Evolutionary conservation across 768 basidiomycete species (phyloP), one percentile per base, ranked within the genome.

Genomic region (Crepidotus variabilis): DNA sequence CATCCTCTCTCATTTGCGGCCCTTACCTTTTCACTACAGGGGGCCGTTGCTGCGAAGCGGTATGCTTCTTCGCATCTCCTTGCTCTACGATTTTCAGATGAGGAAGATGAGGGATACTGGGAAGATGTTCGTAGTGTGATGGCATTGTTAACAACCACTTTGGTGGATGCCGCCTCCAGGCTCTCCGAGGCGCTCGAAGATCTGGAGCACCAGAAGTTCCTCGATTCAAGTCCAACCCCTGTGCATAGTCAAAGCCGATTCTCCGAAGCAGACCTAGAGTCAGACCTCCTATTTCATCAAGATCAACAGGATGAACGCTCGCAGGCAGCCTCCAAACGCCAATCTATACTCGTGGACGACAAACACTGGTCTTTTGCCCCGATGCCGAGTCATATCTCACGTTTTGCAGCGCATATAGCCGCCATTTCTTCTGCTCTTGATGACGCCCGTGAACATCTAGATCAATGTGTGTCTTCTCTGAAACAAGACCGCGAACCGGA

Each of bases 61-160:
- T 92, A 89, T 63, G 81, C 90, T 0, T 90, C 87, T 55, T 80
- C 91, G 1, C 89, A 94, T 66, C 75, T 94, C 2, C 76, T 94
- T 2, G 91, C 91, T 3, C 68, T 94, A 50, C 79, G 92, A 1
- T 94, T 94, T 65, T 65, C 60, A 45, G 85, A 86, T 47, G 83
- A 82, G 49, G 88, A 86, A 33, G 88, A 90, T 59, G 85, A 86
- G 51, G 75, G 78, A 5, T 94, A 94, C 61, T 94, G 91, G 91
- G 91, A 92, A 61, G 86, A 92, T 62, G 90, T 90, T 24, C 79
- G 87, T 13, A 83, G 85, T 23, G 83, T 94, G 50, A 86, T 92
- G 77, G 76, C 75, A 11, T 67, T 93, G 11, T 69, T 93, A 57
- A 87, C 86, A 7, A 84, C 77, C 39, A 79, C 88, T 8, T 75